Evolutionary conservation across 495 filamentous ascomycete species (phyloP), one percentile per base, ranked within the genome.

Genomic region (Talaromyces ruber): DNA sequence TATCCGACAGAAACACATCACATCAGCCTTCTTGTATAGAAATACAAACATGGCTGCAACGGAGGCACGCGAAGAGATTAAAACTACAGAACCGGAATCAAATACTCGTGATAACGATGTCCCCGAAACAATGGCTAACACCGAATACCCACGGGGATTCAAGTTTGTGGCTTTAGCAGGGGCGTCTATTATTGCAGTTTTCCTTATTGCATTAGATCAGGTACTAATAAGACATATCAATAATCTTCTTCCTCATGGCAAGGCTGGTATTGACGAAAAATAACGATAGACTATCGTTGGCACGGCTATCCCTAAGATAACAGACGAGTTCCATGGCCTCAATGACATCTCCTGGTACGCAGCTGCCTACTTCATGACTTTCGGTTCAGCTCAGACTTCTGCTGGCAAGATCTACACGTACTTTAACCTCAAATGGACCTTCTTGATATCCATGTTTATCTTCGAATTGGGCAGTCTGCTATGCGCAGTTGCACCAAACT

Each of bases 401-500:
- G 70, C 59, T 25, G 72, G 74, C 21, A 68, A 68, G 24, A 47
- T 67, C 2, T 74, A 74, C 64, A 65, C 58, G 8, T 63, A 62
- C 53, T 74, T 72, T 51, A 63, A 64, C 28, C 61, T 72, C 24
- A 71, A 71, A 51, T 61, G 59, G 55, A 63, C 61, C 6, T 70
- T 67, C 18, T 21, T 57, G 54, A 11, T 57, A 16, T 57, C 54
- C 54, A 57, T 60, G 34, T 47, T 60, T 64, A 70, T 92, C 63
- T 92, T 92, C 70, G 88, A 91, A 64, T 47, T 89, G 39, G 89
- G 89, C 45, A 84, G 79, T 53, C 67, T 87, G 26, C 74, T 92
- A 61, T 91, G 86, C 70, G 89, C 79, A 53, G 77, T 81, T 0
- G 86, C 89, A 4, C 84, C 86, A 1, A 84, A 73, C 58, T 87